These are phyloP conservation scores for Rhodotorula babjevae DNA, from an alignment of 768 basidiomycete species.

Conservation along the genomic window DNA sequence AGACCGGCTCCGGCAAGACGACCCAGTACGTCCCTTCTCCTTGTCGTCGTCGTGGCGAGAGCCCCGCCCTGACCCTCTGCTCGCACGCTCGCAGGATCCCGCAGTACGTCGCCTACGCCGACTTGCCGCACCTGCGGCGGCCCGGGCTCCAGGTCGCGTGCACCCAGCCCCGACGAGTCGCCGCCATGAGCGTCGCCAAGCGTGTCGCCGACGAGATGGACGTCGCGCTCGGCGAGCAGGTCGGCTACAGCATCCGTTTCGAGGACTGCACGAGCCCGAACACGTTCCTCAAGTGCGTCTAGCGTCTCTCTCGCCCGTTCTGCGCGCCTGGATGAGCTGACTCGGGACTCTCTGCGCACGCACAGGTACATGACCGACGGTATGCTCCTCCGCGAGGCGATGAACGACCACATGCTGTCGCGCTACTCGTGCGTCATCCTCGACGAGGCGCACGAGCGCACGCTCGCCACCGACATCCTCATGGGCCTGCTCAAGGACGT, in stretches of 20 bases:
- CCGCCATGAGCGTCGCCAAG: conserved; percentile 96
- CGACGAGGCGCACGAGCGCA: conserved; percentile 98
- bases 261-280: conserved; percentile 91
- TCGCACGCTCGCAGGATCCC: conserved; percentile 64
- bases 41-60: neutral
- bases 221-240: conserved; percentile 85
- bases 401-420: conserved; percentile 84
- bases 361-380: conserved; percentile 91
- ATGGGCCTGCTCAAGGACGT: conserved; percentile 91
- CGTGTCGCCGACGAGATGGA: conserved; percentile 99
- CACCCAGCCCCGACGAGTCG: conserved; percentile 92
- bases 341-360: neutral
- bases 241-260: conserved; percentile 97
- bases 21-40: conserved; percentile 65
- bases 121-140: conserved; percentile 80
- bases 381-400: conserved; percentile 70
- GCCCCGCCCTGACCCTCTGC: too few relatives aligned
- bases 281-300: conserved; percentile 72
- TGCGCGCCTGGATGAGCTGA: too few relatives aligned
- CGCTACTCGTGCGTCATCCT: conserved; percentile 97
- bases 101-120: conserved; percentile 90
- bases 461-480: conserved; percentile 93
- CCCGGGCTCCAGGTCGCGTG: conserved; percentile 77
- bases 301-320: too few relatives aligned
- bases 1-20: conserved; percentile 93